phyloP scores from a whole-genome alignment of 441 rosid genomes.

The Hura crepitans region DNA sequence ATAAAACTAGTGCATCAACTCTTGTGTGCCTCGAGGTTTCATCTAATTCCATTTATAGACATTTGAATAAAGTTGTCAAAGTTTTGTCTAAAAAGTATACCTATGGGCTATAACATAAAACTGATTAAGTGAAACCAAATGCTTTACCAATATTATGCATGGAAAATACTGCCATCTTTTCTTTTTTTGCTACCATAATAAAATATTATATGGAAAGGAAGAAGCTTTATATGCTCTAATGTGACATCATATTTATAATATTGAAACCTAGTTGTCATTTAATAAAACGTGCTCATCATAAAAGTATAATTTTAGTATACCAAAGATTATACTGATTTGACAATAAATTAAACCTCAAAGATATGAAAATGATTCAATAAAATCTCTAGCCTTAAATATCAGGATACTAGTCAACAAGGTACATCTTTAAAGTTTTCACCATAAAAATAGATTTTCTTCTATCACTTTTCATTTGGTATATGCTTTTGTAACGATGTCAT shows the following conservation, averaged over 20 bases:
- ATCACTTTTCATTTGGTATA: not conserved
- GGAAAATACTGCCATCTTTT: not conserved
- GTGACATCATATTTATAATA: not conserved
- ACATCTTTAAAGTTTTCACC: not conserved
- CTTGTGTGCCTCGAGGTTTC: no score
- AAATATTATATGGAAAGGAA: not conserved
- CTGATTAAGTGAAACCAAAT: not conserved
- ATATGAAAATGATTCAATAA: not conserved
- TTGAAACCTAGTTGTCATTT: no score
- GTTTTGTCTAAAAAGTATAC: no score
- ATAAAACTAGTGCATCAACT: no score
- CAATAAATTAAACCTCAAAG: not conserved
- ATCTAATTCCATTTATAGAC: no score
- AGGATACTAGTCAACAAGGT: not conserved
- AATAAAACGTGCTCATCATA: no score
- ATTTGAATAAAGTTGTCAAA: no score
- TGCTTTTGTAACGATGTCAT: conserved; percentile 2
- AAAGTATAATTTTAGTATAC: no score
- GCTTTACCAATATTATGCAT: not conserved
- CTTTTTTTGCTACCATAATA: not conserved
- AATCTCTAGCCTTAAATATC: no score
- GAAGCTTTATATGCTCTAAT: not conserved
- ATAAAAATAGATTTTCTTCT: not conserved
- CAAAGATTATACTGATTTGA: no score
- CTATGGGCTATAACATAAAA: not conserved